Evolutionary conservation across 768 basidiomycete species (phyloP).

Genomic region (Leccinum ochraceum): DNA sequence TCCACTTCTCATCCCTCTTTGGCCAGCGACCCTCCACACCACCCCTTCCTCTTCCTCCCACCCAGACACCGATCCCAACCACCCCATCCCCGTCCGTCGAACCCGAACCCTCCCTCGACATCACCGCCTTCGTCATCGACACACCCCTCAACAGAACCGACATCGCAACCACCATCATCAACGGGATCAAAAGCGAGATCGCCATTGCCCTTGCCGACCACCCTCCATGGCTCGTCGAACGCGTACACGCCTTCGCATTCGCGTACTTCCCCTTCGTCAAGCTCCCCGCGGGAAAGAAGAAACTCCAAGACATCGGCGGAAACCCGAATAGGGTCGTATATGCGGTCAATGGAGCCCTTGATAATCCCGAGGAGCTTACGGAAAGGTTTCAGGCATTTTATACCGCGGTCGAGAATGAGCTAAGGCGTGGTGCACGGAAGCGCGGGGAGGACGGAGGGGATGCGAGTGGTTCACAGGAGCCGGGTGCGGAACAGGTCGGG

Average conservation of each 20-base stretch:
- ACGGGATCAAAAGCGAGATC: conserved; percentile 55
- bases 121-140: conserved; percentile 62
- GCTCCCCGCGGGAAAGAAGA: conserved; percentile 33
- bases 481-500: conserved; percentile 8
- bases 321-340: conserved; percentile 29
- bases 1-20: conserved; percentile 83
- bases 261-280: conserved; percentile 61
- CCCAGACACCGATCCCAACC: conserved; percentile 1
- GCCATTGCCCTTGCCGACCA: conserved; percentile 45
- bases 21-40: conserved; percentile 41
- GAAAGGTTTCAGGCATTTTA: conserved; percentile 74
- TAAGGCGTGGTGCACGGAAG: conserved; percentile 34
- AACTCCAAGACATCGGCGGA: conserved; percentile 31
- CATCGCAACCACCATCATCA: conserved; percentile 53
- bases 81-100: conserved; percentile 23
- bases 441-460: conserved; percentile 13
- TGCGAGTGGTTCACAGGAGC: conserved; percentile 18
- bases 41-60: conserved; percentile 31
- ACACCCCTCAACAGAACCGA: conserved; percentile 53
- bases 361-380: conserved; percentile 52
- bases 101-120: conserved; percentile 45
- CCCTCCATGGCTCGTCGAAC: conserved; percentile 61
- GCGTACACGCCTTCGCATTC: conserved; percentile 54
- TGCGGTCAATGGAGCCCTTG: conserved; percentile 41
- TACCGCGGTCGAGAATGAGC: conserved; percentile 60